Conservation (phyloP, 1,284 basidiomycete species). For the Apiotrichum veenhuisii region DNA sequence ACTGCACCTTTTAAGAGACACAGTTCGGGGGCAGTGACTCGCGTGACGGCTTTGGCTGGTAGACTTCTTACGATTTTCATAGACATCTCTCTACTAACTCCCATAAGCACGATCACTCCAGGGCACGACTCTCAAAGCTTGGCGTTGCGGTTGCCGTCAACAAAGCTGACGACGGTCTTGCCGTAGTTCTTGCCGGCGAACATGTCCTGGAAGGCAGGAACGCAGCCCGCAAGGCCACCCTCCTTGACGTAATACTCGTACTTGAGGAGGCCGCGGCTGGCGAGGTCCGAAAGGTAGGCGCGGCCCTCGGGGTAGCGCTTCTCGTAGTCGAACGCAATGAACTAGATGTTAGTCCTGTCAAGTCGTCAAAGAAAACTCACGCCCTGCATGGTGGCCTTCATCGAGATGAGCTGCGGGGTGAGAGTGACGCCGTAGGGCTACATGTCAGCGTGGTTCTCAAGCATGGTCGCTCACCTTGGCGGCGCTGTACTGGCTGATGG, state of each 20-base stretch:
- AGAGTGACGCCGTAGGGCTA: conserved; percentile 44
- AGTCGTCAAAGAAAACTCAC: neutral
- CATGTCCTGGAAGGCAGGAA: conserved; percentile 63
- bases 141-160: conserved; percentile 1
- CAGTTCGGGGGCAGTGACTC: too few relatives aligned
- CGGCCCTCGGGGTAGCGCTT: conserved; percentile 46
- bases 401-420: conserved; percentile 61
- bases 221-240: conserved; percentile 68
- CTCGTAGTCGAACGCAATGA: conserved; percentile 66
- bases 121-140: conserved; percentile 3
- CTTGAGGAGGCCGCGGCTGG: conserved; percentile 68
- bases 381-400: conserved; percentile 72
- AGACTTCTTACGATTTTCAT: neutral
- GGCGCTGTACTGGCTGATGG: conserved; percentile 56
- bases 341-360: conserved; percentile 38
- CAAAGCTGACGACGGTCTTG: conserved; percentile 56
- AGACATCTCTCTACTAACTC: neutral
- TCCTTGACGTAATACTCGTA: conserved; percentile 68
- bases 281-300: conserved; percentile 54
- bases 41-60: too few relatives aligned
- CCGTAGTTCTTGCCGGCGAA: conserved; percentile 77
- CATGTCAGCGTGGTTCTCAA: neutral
- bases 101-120: neutral
- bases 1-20: too few relatives aligned
- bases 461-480: neutral